Evolutionary conservation across 176 grass and related monocot genomes (phyloP).

Genomic region (Saccharum officinarum): DNA sequence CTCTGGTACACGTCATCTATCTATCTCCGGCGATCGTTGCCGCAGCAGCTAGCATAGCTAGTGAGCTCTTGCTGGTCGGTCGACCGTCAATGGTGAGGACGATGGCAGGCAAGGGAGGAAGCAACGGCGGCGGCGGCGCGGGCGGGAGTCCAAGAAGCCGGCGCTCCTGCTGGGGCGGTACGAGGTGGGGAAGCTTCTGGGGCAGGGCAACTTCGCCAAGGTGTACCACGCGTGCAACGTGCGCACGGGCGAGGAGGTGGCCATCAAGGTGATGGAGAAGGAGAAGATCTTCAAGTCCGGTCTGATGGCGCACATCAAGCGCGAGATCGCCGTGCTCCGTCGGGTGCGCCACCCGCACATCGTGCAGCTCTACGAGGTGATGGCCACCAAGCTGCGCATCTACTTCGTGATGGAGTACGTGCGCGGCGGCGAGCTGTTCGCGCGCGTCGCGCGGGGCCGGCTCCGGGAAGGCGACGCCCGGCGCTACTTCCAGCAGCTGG

Average conservation of each 20-base stretch:
- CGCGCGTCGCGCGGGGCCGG: slow-evolving; percentile 64
- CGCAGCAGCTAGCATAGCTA: not conserved
- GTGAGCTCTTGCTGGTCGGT: not conserved
- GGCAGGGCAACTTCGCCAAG: slow-evolving; percentile 92
- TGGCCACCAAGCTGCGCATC: slow-evolving; percentile 95
- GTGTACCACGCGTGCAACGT: slow-evolving; percentile 85
- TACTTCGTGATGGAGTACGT: slow-evolving; percentile 99
- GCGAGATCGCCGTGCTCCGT: slow-evolving; percentile 89
- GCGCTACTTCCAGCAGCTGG: slow-evolving; percentile 91
- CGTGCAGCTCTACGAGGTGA: slow-evolving; percentile 92
- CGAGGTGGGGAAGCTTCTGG: slow-evolving; percentile 84
- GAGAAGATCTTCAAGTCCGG: slow-evolving; percentile 83
- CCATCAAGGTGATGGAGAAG: slow-evolving; percentile 96
- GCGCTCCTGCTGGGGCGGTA: slow-evolving; percentile 72
- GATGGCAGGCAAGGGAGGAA: slow-evolving; percentile 36
- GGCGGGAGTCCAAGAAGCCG: slow-evolving; percentile 36
- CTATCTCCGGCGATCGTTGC: not conserved
- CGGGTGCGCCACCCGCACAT: slow-evolving; percentile 92
- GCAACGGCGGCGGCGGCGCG: not conserved
- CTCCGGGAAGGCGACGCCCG: slow-evolving; percentile 67
- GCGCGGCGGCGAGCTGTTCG: slow-evolving; percentile 93
- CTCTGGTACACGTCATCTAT: not conserved
- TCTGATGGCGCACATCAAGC: slow-evolving; percentile 75
- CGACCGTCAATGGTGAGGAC: slow-evolving; percentile 29
- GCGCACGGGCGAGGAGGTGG: slow-evolving; percentile 64